Base-by-base conservation (phyloP, 2,329 filamentous ascomycete genomes). In the Allantophomopsis cytisporea region DNA sequence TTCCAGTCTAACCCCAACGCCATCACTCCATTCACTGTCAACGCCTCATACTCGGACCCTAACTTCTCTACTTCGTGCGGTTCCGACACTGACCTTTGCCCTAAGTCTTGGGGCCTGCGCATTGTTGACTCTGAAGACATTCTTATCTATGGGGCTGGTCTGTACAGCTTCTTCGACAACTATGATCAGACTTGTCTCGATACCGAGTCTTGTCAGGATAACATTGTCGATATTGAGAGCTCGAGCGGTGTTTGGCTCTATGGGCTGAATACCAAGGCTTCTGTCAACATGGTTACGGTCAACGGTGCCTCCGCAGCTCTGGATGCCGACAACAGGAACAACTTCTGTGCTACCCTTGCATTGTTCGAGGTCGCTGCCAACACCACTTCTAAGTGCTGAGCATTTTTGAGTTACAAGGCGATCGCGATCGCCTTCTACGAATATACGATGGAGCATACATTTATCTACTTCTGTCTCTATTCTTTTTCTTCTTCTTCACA, bases 91-190 rank as follows among this genome's bases (percentile, higher is more conserved):
- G 41, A 37, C 48, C 47, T 45, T 16, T 88, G 83, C 58, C 75
- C 74, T 44, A 85, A 87, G 54, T 73, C 84, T 2, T 86, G 80
- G 80, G 85, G 83, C 50, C 65, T 91, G 35, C 79, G 83, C 17
- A 66, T 86, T 32, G 61, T 74, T 40, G 70, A 80, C 57, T 84
- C 80, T 2, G 68, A 65, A 8, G 71, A 85, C 44, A 56, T 87
- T 14, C 74, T 71, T 53, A 61, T 87, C 51, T 84, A 79, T 53
- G 83, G 83, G 35, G 80, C 73, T 5, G 83, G 83, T 18, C 62
- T 88, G 43, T 89, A 89, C 68, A 80, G 71, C 47, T 89, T 89
- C 71, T 89, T 86, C 54, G 73, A 89, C 58, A 85, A 87, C 66
- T 89, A 89, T 60, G 64, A 61, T 31, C 80, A 87, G 59, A 65